Conservation (phyloP, 202 grass and related monocot species). For the Schoenoplectus triqueter region DNA sequence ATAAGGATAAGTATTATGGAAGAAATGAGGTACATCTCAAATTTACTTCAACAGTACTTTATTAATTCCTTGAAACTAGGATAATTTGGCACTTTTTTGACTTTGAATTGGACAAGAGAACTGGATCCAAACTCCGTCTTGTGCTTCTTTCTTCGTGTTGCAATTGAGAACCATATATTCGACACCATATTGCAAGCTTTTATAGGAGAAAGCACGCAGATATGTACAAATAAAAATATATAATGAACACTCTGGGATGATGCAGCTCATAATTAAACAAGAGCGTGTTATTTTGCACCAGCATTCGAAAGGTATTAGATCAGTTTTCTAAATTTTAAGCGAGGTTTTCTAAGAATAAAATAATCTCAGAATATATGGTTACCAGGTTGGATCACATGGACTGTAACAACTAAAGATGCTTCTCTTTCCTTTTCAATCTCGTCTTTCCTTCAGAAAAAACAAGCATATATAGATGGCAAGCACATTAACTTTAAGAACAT, state of each 20-base stretch:
- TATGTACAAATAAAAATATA: slow-evolving; percentile 8
- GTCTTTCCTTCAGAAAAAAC: slow-evolving; percentile 10
- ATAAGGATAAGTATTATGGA: background rate
- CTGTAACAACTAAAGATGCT: slow-evolving; percentile 35
- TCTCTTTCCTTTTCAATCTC: slow-evolving; percentile 8
- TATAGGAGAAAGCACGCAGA: background rate
- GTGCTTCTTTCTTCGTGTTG: background rate
- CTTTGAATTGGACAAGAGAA: background rate
- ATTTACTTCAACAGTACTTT: background rate
- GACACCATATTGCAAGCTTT: background rate
- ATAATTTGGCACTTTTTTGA: background rate
- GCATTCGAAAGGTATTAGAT: background rate
- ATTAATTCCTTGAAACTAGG: background rate
- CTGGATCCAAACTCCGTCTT: background rate
- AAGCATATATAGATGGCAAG: background rate
- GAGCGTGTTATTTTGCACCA: background rate
- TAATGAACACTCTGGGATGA: background rate
- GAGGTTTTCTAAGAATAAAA: background rate
- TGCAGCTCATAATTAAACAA: background rate
- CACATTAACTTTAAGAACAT: background rate
- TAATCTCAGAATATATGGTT: background rate
- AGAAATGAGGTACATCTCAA: background rate
- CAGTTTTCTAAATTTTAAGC: background rate
- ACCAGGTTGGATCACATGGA: slow-evolving; percentile 29
- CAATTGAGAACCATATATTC: background rate